phyloP scores from a whole-genome alignment of 2,329 filamentous ascomycete species.

The Delphinella strobiligena region DNA sequence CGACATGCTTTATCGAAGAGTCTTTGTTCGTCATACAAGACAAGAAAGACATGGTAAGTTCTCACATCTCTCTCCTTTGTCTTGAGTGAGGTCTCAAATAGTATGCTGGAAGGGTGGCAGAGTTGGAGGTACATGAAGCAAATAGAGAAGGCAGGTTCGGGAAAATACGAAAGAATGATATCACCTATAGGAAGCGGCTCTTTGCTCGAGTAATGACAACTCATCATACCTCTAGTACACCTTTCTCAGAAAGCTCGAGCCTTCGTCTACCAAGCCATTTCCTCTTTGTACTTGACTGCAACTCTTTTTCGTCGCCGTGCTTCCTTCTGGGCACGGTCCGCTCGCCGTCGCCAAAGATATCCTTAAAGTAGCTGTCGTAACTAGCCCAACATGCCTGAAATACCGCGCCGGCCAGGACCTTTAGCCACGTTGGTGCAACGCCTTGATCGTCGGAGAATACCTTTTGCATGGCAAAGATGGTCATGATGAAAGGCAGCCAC shows the following conservation, averaged over 20 bases:
- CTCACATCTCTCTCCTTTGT: no score
- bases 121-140: no score
- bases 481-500: conserved; percentile 47
- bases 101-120: no score
- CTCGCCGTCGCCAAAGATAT: conserved; percentile 78
- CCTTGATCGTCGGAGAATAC: conserved; percentile 55
- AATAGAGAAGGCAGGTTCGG: no score
- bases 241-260: background rate
- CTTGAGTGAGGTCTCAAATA: no score
- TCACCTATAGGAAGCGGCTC: no score
- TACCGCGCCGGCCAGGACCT: conserved; percentile 36
- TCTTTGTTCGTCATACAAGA: no score
- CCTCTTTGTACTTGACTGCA: background rate
- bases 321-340: conserved; percentile 34
- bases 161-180: no score
- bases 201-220: no score
- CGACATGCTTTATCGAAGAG: no score
- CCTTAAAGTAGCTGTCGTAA: conserved; percentile 54
- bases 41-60: no score
- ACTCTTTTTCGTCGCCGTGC: conserved; percentile 4
- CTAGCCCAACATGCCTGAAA: conserved; percentile 49
- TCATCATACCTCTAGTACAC: no score
- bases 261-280: background rate
- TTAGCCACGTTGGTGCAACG: conserved; percentile 56
- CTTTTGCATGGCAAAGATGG: conserved; percentile 38